A percentile compares a stretch with the other conserved stretches of the same genome.
Evolutionary conservation across 768 basidiomycete species (phyloP).

Genomic region (Candolleomyces aberdarensis): DNA sequence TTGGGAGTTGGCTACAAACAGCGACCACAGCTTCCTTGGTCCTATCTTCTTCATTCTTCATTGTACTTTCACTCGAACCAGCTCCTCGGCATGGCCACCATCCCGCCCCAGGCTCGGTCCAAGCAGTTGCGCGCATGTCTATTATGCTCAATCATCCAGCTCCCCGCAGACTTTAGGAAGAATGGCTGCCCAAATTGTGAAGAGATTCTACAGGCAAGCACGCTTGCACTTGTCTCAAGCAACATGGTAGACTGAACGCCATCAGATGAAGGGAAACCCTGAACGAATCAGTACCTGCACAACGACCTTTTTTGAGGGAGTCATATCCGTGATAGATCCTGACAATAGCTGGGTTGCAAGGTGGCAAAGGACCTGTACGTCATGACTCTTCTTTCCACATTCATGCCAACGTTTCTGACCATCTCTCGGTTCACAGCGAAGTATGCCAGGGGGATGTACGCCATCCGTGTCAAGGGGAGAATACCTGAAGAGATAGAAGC

Average conservation of each 20-base stretch:
- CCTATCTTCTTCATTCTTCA: no score
- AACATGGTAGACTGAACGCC: not conserved
- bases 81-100: constrained; percentile 24
- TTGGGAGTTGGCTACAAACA: no score
- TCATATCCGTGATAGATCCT: constrained; percentile 83
- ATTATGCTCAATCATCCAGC: constrained; percentile 88
- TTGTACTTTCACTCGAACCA: not conserved
- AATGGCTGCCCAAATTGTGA: constrained; percentile 97
- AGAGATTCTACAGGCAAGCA: constrained; percentile 81
- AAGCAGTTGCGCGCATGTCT: constrained; percentile 87
- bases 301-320: constrained; percentile 89
- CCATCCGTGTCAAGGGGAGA: constrained; percentile 82
- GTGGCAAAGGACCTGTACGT: constrained; percentile 88
- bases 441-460: constrained; percentile 90
- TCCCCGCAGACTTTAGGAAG: constrained; percentile 78
- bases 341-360: constrained; percentile 92
- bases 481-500: constrained; percentile 84
- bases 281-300: constrained; percentile 87
- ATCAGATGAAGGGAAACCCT: constrained; percentile 80
- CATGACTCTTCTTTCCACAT: constrained; percentile 3
- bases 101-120: constrained; percentile 60
- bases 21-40: no score
- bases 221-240: not conserved
- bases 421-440: constrained; percentile 47
- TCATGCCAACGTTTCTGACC: constrained; percentile 4